Evolutionary conservation across 345 rosid genomes (phyloP).

Genomic region (Viola odorata): DNA sequence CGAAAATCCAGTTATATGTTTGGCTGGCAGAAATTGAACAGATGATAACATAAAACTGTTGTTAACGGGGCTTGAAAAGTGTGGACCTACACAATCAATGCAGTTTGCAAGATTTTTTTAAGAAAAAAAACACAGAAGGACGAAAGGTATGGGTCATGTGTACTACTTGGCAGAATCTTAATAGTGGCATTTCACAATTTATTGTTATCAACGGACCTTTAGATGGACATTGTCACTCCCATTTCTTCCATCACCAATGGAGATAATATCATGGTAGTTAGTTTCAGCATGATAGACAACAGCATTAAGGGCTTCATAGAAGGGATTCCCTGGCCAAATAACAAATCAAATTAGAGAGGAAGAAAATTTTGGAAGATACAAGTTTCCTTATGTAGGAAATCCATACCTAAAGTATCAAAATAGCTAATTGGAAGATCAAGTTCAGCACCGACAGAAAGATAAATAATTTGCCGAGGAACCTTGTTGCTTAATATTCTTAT

Average conservation of each 20-base stretch:
- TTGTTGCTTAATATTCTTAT: constrained; percentile 51
- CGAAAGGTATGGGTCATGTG: not conserved
- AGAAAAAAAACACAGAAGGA: not conserved
- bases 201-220: constrained; percentile 47
- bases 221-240: constrained; percentile 41
- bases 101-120: constrained; percentile 5
- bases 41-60: constrained; percentile 1
- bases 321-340: constrained; percentile 55
- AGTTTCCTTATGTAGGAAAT: constrained; percentile 1
- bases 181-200: not conserved
- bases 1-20: constrained; percentile 12
- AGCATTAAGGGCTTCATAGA: constrained; percentile 65
- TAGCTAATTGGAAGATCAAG: constrained; percentile 60
- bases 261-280: constrained; percentile 63
- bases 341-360: constrained; percentile 15
- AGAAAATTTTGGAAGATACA: constrained; percentile 9
- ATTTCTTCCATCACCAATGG: constrained; percentile 32
- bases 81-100: not conserved
- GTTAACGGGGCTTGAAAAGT: not conserved
- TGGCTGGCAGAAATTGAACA: not conserved
- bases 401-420: constrained; percentile 64
- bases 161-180: not conserved
- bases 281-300: constrained; percentile 50
- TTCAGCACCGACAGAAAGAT: constrained; percentile 78
- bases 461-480: constrained; percentile 38